Percentiles rank a stretch among this genome's conserved stretches.
Evolutionary conservation across 2,329 filamentous ascomycete genomes (phyloP).

Genomic region (Oidium heveae): DNA sequence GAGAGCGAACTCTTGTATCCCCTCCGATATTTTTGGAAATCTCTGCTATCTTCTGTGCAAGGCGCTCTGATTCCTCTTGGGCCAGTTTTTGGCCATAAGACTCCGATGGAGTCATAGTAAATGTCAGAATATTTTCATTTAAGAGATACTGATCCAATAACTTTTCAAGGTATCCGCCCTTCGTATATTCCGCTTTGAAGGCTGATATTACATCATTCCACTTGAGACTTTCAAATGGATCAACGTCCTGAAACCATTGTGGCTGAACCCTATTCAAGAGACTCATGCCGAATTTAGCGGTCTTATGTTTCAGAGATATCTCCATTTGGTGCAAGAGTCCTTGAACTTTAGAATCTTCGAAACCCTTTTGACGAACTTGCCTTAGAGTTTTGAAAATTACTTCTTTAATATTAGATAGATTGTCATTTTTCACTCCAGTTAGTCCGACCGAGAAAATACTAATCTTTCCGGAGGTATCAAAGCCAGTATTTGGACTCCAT

Average conservation of each 20-base stretch:
- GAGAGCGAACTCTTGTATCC: conserved; percentile 42
- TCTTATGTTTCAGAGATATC: conserved; percentile 86
- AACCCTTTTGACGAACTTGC: conserved; percentile 48
- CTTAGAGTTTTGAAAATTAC: conserved; percentile 48
- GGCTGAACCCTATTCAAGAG: conserved; percentile 73
- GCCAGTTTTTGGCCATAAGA: conserved; percentile 50
- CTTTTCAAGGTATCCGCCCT: conserved; percentile 59
- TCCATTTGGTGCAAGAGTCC: conserved; percentile 87
- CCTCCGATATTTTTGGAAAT: conserved; percentile 43
- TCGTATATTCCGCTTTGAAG: conserved; percentile 53
- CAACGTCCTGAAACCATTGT: conserved; percentile 85
- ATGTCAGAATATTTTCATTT: conserved; percentile 65
- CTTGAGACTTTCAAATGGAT: conserved; percentile 72
- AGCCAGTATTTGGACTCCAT: conserved; percentile 85
- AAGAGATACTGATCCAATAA: conserved; percentile 76
- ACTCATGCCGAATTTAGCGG: conserved; percentile 77
- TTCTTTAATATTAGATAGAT: conserved; percentile 52
- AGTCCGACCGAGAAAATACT: conserved; percentile 79
- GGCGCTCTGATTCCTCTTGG: conserved; percentile 48
- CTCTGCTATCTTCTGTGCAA: conserved; percentile 49
- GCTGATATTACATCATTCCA: conserved; percentile 74
- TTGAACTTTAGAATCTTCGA: conserved; percentile 75
- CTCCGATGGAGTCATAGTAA: conserved; percentile 76
- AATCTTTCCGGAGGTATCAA: conserved; percentile 50
- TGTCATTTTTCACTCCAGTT: conserved; percentile 62